These are phyloP conservation scores for Trichoderma gamsii DNA, from an alignment of 495 filamentous ascomycete species.

Conservation along the genomic window DNA sequence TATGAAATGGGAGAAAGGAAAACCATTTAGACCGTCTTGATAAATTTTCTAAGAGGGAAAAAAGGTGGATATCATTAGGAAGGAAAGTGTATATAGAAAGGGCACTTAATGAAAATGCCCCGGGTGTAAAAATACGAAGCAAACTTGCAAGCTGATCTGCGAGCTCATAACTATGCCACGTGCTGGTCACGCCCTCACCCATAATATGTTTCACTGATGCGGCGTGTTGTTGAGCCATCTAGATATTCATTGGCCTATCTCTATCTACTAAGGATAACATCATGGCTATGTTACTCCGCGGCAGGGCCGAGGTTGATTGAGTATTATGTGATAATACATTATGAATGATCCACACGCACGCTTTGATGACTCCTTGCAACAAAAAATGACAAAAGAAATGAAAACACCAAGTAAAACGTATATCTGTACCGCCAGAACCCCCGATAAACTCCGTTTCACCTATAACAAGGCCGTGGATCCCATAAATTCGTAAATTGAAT, in stretches of 20 bases:
- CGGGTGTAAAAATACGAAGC: not conserved
- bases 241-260: constrained; percentile 1
- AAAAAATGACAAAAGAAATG: not conserved
- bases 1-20: too few relatives aligned
- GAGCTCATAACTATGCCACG: not conserved
- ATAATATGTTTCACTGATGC: not conserved
- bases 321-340: not conserved
- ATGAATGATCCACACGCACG: not conserved
- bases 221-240: not conserved
- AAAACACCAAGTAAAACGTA: not conserved
- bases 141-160: not conserved
- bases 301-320: not conserved
- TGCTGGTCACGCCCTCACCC: too few relatives aligned
- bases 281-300: not conserved
- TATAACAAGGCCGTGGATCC: not conserved
- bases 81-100: not conserved
- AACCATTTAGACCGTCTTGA: not conserved
- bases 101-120: not conserved
- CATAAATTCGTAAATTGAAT: constrained; percentile 8
- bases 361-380: not conserved
- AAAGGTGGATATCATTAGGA: not conserved
- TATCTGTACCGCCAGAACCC: not conserved
- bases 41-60: not conserved
- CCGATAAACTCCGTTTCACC: constrained; percentile 5
- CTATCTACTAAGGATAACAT: not conserved